These are phyloP conservation scores for Plasmodium inui DNA, from an alignment of 169 alveolate species.

Conservation along the genomic window DNA sequence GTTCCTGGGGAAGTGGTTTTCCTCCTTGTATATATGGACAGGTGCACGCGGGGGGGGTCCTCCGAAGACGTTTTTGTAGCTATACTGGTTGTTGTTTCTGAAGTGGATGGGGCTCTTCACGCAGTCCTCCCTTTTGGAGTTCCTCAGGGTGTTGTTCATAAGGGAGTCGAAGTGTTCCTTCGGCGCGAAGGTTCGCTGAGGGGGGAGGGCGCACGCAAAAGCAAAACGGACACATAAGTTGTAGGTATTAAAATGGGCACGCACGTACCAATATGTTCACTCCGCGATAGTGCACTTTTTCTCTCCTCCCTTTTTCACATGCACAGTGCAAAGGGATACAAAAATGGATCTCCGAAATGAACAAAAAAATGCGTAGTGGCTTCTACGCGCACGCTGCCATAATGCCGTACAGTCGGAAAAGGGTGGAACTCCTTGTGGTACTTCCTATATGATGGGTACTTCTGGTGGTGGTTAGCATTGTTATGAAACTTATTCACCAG, in stretches of 20 bases:
- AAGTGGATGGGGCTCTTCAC: constrained; percentile 27
- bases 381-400: background rate
- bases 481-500: constrained; percentile 52
- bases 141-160: constrained; percentile 21
- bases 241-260: background rate
- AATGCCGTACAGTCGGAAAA: constrained; percentile 29
- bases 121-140: constrained; percentile 36
- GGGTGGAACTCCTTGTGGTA: constrained; percentile 11
- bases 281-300: background rate
- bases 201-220: background rate
- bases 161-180: constrained; percentile 12
- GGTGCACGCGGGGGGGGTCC: background rate
- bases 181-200: constrained; percentile 4
- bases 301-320: background rate
- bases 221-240: background rate
- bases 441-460: constrained; percentile 11
- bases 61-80: constrained; percentile 45
- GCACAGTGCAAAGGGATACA: background rate
- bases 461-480: background rate
- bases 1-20: constrained; percentile 25
- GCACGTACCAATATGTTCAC: background rate
- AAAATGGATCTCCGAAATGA: background rate
- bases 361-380: background rate
- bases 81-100: background rate
- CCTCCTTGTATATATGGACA: constrained; percentile 19